Percentiles rank a stretch among this genome's conserved stretches.
These are phyloP conservation scores for Penicillium concentricum DNA, from an alignment of 2,329 filamentous ascomycete genomes.

Conservation along the genomic window DNA sequence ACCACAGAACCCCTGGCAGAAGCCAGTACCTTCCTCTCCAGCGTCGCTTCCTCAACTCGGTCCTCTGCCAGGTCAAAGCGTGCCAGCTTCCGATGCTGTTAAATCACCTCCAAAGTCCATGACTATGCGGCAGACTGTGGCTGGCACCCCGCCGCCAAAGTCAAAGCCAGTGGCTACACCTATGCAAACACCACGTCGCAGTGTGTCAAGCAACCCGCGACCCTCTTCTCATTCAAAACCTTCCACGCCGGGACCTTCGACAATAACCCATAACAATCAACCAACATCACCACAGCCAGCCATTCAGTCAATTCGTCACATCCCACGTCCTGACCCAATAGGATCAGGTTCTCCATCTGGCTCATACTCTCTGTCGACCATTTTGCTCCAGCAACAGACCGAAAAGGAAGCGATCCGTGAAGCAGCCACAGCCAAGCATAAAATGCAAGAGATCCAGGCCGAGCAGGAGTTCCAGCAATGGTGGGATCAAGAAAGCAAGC, in stretches of 20 bases:
- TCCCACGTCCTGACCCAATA: conserved; percentile 37
- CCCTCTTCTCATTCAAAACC: conserved; percentile 15
- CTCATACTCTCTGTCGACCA: conserved; percentile 79
- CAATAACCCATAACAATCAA: conserved; percentile 20
- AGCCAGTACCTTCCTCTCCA: conserved; percentile 26
- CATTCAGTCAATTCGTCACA: conserved; percentile 52
- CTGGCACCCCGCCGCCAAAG: conserved; percentile 41
- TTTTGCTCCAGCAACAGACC: conserved; percentile 79
- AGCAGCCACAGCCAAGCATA: conserved; percentile 76
- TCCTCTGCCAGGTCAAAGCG: conserved; percentile 42
- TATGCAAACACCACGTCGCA: conserved; percentile 49
- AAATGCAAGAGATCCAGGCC: conserved; percentile 89
- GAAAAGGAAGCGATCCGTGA: conserved; percentile 82
- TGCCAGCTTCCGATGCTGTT: conserved; percentile 12
- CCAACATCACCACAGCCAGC: conserved; percentile 29
- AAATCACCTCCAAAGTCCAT: conserved; percentile 46
- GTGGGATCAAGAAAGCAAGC: conserved; percentile 42
- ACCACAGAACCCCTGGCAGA: conserved; percentile 64
- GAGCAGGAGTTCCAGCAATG: conserved; percentile 91
- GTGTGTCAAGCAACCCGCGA: conserved; percentile 18
- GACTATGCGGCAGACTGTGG: conserved; percentile 62
- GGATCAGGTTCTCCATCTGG: conserved; percentile 54
- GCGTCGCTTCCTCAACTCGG: conserved; percentile 15
- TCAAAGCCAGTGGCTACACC: conserved; percentile 35
- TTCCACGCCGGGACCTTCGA: conserved; percentile 31